Conservation (phyloP, 1,284 basidiomycete genomes). For the Entoloma clypeatum region DNA sequence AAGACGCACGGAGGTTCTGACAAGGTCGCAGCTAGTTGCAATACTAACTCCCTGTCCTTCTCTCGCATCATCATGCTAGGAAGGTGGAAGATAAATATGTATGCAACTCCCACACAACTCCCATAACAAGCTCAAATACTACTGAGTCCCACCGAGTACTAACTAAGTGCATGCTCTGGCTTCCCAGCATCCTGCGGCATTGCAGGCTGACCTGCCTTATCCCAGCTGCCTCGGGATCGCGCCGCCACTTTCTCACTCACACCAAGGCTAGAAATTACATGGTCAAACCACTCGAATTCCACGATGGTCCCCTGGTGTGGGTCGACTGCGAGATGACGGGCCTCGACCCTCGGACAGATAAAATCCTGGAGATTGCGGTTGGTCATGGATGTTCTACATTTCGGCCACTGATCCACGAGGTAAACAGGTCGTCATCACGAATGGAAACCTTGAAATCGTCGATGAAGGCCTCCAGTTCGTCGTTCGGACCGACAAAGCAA, state of each 20-base stretch:
- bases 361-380: constrained; percentile 75
- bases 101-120: too few species aligned
- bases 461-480: constrained; percentile 75
- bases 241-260: background rate
- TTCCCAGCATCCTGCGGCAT: too few species aligned
- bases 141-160: too few species aligned
- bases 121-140: too few species aligned
- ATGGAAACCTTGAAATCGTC: constrained; percentile 71
- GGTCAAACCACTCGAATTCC: constrained; percentile 36
- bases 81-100: too few species aligned
- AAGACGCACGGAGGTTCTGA: constrained; percentile 13
- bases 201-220: too few species aligned
- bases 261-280: constrained; percentile 2
- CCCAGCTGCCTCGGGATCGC: too few species aligned
- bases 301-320: constrained; percentile 78
- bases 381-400: background rate
- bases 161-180: too few species aligned
- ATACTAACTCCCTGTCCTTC: constrained; percentile 3
- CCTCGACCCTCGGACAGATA: constrained; percentile 57
- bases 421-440: constrained; percentile 71
- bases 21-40: constrained; percentile 12
- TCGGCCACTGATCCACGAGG: background rate
- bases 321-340: constrained; percentile 89
- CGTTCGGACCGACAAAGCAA: constrained; percentile 58
- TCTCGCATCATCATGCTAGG: too few species aligned